phyloP scores from a whole-genome alignment of 1,139 yeast genomes.

The Suhomyces terraborum region DNA sequence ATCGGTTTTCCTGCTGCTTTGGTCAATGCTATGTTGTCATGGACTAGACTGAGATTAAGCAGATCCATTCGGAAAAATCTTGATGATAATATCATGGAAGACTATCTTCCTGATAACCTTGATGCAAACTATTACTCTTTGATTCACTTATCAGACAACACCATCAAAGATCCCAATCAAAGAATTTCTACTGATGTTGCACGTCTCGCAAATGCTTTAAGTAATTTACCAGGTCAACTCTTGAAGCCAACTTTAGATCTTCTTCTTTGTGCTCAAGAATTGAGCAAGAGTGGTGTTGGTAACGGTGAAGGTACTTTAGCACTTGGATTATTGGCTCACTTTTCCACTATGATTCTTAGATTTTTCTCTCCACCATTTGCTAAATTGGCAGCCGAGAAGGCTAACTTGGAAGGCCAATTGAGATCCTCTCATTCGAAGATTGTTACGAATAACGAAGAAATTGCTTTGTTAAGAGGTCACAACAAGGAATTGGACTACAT shows the following conservation, averaged over 20 bases:
- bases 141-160: slow-evolving; percentile 57
- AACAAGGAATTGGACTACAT: slow-evolving; percentile 73
- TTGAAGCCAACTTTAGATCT: slow-evolving; percentile 85
- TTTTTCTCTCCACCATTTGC: slow-evolving; percentile 91
- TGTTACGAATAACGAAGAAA: slow-evolving; percentile 79
- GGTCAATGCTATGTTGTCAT: slow-evolving; percentile 72
- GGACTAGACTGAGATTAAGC: slow-evolving; percentile 70
- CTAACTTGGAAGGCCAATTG: slow-evolving; percentile 82
- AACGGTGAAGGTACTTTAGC: slow-evolving; percentile 84
- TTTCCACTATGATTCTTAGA: slow-evolving; percentile 72
- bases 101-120: slow-evolving; percentile 65
- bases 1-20: slow-evolving; percentile 86
- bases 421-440: slow-evolving; percentile 81
- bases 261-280: slow-evolving; percentile 77
- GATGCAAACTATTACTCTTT: slow-evolving; percentile 55
- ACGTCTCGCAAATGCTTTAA: slow-evolving; percentile 69
- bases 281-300: slow-evolving; percentile 73
- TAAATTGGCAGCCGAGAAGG: slow-evolving; percentile 73
- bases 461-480: slow-evolving; percentile 85
- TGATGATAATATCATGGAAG: slow-evolving; percentile 63
- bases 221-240: slow-evolving; percentile 82
- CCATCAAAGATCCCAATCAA: slow-evolving; percentile 77
- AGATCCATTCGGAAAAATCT: slow-evolving; percentile 65
- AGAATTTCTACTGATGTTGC: slow-evolving; percentile 78
- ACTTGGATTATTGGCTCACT: slow-evolving; percentile 77